Evolutionary conservation across 106 monocot species (phyloP), one percentile per base, ranked within the genome.

Genomic region (Phalaenopsis aphrodite): DNA sequence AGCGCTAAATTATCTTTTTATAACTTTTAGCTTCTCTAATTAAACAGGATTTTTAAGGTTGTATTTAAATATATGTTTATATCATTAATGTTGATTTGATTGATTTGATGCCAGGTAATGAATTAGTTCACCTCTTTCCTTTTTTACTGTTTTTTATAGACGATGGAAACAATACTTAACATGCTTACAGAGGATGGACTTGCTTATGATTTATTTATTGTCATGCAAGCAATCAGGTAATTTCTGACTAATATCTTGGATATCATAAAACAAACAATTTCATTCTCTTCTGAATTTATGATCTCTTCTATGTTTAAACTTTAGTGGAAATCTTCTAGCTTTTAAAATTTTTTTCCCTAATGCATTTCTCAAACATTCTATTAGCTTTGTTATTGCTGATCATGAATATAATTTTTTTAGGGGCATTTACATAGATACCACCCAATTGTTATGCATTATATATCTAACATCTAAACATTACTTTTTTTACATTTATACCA

Each of bases 201-300:
- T 58, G 41, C 82, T 79, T 76, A 83, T 82, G 95, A 95, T 91
- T 78, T 61, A 17, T 95, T 86, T 81, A 89, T 84, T 52, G 82
- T 84, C 58, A 93, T 93, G 69, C 95, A 95, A 86, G 87, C 86
- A 58, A 89, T 95, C 75, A 89, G 95, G 95, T 93, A 91, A 83
- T 57, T 84, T 42, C 41, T 16, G 17, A 24, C 43, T 77, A 24
- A 21, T 56, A 78, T 1, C 11, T 77, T 41, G 43, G 42, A 47
- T 67, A 10, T 37, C 24, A 49, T 49, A 11, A 30, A 8, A n/a
- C 1, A 76, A 30, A 76, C 74, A 74, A 45, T 19, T 74, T 42
- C 43, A 19, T 74, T 1, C 74, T 74, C 41, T 69, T 68, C 16
- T 74, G 19, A 74, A 43, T 74, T 8, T 74, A 1, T 73, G 39